A percentile compares a stretch with the other conserved stretches of the same genome.
phyloP scores from a whole-genome alignment of 163 green algal genomes.

The Coccomyxa subellipsoidea region DNA sequence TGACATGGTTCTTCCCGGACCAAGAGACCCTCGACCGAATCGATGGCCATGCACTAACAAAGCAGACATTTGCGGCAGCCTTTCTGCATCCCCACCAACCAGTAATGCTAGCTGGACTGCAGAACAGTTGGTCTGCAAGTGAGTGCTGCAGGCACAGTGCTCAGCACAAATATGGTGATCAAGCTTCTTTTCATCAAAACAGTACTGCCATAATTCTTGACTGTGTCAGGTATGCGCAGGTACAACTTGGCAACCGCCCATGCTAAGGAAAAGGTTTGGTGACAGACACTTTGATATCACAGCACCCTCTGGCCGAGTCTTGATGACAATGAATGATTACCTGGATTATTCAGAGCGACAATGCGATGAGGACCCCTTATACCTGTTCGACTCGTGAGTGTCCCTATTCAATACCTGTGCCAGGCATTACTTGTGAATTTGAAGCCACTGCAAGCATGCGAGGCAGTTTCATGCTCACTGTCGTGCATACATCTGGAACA shows the following conservation, averaged over 20 bases:
- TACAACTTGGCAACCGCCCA: background rate
- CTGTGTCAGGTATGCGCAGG: background rate
- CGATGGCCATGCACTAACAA: background rate
- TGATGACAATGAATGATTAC: slow-evolving; percentile 24
- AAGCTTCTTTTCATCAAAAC: too few relatives aligned
- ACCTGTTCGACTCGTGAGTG: slow-evolving; percentile 44
- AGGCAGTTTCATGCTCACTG: background rate
- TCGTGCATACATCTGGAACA: too few relatives aligned
- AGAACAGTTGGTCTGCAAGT: background rate
- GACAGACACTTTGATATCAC: background rate
- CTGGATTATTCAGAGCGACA: slow-evolving; percentile 21
- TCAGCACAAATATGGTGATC: too few relatives aligned
- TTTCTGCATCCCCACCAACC: background rate
- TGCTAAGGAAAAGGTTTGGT: background rate
- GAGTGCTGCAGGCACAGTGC: background rate
- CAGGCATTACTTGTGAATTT: slow-evolving; percentile 11
- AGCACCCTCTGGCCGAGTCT: background rate
- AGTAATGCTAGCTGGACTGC: background rate
- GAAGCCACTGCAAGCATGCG: too few relatives aligned
- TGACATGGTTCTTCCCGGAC: background rate
- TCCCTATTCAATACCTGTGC: background rate
- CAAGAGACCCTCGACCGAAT: background rate
- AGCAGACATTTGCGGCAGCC: background rate
- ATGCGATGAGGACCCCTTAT: slow-evolving; percentile 40
- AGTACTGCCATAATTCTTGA: too few relatives aligned